Conservation (phyloP, 2,329 filamentous ascomycete genomes). For the Diplodia seriata region DNA sequence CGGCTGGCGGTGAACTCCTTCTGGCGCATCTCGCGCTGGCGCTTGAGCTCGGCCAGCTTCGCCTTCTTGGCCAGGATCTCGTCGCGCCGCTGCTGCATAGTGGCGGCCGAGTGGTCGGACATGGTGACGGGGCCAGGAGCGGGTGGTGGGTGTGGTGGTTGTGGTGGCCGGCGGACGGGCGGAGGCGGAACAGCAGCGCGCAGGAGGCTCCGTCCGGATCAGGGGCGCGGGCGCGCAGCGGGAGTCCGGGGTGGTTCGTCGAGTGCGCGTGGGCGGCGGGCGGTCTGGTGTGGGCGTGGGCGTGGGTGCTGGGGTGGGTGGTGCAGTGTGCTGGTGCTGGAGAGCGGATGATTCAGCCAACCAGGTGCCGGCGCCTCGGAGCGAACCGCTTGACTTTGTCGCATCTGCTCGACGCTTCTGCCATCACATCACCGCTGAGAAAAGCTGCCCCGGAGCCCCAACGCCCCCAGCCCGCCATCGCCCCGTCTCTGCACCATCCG, state of each 20-base stretch:
- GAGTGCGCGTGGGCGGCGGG: constrained; percentile 8
- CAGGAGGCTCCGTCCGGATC: constrained; percentile 12
- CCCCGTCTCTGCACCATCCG: constrained; percentile 27
- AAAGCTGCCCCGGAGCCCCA: constrained; percentile 27
- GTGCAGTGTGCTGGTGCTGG: neutral
- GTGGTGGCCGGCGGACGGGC: neutral
- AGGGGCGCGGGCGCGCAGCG: constrained; percentile 16
- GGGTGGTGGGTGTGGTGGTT: neutral
- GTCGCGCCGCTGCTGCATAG: constrained; percentile 84
- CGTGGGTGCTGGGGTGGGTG: neutral
- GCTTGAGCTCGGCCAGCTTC: constrained; percentile 94
- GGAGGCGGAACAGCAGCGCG: neutral
- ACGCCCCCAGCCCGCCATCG: constrained; percentile 20
- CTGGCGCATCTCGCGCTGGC: constrained; percentile 83
- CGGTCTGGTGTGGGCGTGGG: constrained; percentile 5
- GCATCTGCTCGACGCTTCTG: constrained; percentile 30
- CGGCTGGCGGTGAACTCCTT: constrained; percentile 75
- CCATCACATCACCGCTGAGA: constrained; percentile 28
- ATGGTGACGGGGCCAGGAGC: constrained; percentile 23
- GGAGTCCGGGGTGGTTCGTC: neutral
- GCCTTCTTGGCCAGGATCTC: constrained; percentile 97
- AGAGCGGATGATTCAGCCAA: constrained; percentile 32
- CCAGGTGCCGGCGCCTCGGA: constrained; percentile 29
- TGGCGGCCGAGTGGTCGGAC: constrained; percentile 41
- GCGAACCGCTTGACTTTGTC: constrained; percentile 31